These are phyloP conservation scores for Eutypella sp. DNA, from an alignment of 2,329 filamentous ascomycete species.

Conservation along the genomic window DNA sequence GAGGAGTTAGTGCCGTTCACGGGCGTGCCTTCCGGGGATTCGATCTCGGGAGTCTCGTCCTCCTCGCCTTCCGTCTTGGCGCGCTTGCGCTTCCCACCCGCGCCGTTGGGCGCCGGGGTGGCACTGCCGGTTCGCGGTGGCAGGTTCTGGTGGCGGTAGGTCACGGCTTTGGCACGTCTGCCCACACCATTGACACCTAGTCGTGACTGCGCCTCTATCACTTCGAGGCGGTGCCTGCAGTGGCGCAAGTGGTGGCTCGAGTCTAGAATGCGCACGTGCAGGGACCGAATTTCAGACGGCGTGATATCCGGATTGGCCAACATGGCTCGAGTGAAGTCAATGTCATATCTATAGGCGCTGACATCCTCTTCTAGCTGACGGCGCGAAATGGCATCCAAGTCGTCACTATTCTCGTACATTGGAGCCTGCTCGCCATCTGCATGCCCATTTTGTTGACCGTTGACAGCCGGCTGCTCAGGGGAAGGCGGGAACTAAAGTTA, in stretches of 20 bases:
- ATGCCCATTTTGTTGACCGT: no score
- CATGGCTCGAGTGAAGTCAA: slow-evolving; percentile 35
- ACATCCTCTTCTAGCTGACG: slow-evolving; percentile 39
- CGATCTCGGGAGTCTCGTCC: slow-evolving; percentile 9
- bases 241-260: slow-evolving; percentile 39
- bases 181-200: neutral
- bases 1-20: slow-evolving; percentile 13
- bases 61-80: slow-evolving; percentile 8
- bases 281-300: slow-evolving; percentile 34
- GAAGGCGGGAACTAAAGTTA: slow-evolving; percentile 1
- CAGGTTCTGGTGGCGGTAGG: slow-evolving; percentile 4
- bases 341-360: slow-evolving; percentile 36
- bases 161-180: slow-evolving; percentile 6
- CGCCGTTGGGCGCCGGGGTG: slow-evolving; percentile 3
- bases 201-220: slow-evolving; percentile 28
- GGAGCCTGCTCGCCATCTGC: slow-evolving; percentile 5
- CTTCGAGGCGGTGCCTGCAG: slow-evolving; percentile 36
- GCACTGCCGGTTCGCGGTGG: slow-evolving; percentile 3
- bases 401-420: slow-evolving; percentile 21
- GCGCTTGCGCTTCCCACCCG: slow-evolving; percentile 19
- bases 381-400: slow-evolving; percentile 26
- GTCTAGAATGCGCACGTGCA: slow-evolving; percentile 39
- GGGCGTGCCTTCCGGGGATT: slow-evolving; percentile 10
- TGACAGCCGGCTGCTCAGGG: no score
- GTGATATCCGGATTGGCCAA: slow-evolving; percentile 30